Conservation (phyloP, 805 yeast genomes). For the Saturnispora dispora region DNA sequence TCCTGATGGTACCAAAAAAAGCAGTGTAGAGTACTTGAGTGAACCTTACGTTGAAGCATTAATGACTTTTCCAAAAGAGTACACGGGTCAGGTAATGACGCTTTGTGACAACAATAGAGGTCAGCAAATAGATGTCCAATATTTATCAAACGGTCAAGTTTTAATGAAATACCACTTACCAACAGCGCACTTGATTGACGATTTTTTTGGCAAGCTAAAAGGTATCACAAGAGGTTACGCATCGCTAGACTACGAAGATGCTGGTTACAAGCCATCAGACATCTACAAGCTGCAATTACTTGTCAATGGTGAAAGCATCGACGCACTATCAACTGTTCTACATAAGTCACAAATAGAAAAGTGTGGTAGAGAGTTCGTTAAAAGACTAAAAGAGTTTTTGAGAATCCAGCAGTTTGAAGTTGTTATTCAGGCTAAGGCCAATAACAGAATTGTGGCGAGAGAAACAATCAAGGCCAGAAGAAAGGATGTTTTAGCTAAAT, state of each 20-base stretch:
- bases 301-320: slow-evolving; percentile 83
- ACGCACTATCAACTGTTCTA: slow-evolving; percentile 86
- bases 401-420: slow-evolving; percentile 85
- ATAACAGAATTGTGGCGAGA: slow-evolving; percentile 72
- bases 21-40: slow-evolving; percentile 39
- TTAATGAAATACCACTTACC: slow-evolving; percentile 75
- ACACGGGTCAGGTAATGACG: slow-evolving; percentile 77
- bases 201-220: slow-evolving; percentile 88
- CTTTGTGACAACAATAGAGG: slow-evolving; percentile 83
- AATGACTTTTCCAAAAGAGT: slow-evolving; percentile 87
- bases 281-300: slow-evolving; percentile 80
- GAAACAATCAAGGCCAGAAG: slow-evolving; percentile 90
- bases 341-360: slow-evolving; percentile 68
- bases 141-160: slow-evolving; percentile 72
- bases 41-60: slow-evolving; percentile 90
- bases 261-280: slow-evolving; percentile 74
- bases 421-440: slow-evolving; percentile 82
- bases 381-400: slow-evolving; percentile 68
- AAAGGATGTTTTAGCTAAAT: slow-evolving; percentile 86
- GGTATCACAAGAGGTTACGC: slow-evolving; percentile 90
- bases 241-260: slow-evolving; percentile 88
- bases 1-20: slow-evolving; percentile 48
- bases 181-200: slow-evolving; percentile 83
- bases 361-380: slow-evolving; percentile 75
- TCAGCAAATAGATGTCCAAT: slow-evolving; percentile 67